These are phyloP conservation scores for Arachnopeziza araneosa DNA, from an alignment of 2,329 filamentous ascomycete genomes.

Conservation along the genomic window DNA sequence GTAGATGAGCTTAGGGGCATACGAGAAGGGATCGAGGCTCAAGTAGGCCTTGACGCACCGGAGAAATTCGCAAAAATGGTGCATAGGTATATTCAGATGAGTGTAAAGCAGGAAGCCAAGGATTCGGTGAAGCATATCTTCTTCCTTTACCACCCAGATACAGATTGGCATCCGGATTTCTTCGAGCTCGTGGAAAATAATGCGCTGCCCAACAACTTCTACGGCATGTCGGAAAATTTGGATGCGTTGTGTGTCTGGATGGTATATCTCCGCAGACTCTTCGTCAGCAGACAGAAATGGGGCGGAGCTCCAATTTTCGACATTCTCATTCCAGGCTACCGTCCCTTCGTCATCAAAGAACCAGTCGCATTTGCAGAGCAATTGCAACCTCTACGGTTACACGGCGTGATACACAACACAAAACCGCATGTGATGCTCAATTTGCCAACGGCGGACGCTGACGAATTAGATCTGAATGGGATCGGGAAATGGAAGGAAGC, in stretches of 20 bases:
- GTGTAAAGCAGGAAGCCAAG: conserved; percentile 4
- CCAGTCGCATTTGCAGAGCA: conserved; percentile 33
- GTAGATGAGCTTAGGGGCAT: background rate
- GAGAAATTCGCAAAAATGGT: conserved; percentile 13
- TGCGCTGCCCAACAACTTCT: conserved; percentile 33
- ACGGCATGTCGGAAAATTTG: conserved; percentile 37
- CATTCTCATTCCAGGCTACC: conserved; percentile 37
- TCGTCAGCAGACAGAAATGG: conserved; percentile 13
- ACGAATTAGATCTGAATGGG: background rate
- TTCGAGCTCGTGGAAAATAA: conserved; percentile 33
- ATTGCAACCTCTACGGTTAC: conserved; percentile 35
- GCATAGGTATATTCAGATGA: conserved; percentile 10
- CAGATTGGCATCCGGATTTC: conserved; percentile 38
- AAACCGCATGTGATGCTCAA: conserved; percentile 36
- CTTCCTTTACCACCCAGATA: conserved; percentile 38
- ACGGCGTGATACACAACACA: conserved; percentile 36
- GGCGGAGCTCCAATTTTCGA: conserved; percentile 29
- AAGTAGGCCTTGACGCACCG: conserved; percentile 10
- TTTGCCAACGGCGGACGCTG: conserved; percentile 21
- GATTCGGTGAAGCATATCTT: conserved; percentile 32
- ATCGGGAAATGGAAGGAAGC: conserved; percentile 1
- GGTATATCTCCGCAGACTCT: conserved; percentile 16
- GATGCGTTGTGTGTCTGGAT: conserved; percentile 38
- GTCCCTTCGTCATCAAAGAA: conserved; percentile 34
- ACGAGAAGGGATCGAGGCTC: conserved; percentile 9